These are phyloP conservation scores for Suillus decipiens DNA, from an alignment of 768 basidiomycete genomes.

Conservation along the genomic window DNA sequence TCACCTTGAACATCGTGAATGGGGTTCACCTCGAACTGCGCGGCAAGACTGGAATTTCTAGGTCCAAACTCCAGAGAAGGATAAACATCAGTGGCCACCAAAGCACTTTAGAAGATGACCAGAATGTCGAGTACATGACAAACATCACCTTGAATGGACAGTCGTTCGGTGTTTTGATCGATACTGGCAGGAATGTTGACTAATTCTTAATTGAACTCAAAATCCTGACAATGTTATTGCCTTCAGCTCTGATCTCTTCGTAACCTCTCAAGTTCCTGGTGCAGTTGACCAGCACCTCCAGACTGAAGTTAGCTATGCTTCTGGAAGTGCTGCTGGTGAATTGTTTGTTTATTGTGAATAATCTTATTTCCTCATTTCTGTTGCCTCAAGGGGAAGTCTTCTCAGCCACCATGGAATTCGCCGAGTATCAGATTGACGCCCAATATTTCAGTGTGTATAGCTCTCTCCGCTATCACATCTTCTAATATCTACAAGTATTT, in stretches of 20 bases:
- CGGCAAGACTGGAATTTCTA: conserved; percentile 15
- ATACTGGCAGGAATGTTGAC: conserved; percentile 45
- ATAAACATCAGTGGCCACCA: conserved; percentile 29
- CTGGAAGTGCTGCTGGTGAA: conserved; percentile 52
- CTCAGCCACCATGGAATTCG: conserved; percentile 32
- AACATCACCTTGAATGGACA: conserved; percentile 42
- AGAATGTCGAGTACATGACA: conserved; percentile 38
- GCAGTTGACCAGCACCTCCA: conserved; percentile 41
- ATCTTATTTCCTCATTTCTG: neutral
- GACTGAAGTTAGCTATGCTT: conserved; percentile 52
- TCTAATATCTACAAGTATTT: conserved; percentile 21
- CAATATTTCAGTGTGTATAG: conserved; percentile 30
- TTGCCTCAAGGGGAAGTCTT: conserved; percentile 28
- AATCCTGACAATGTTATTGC: conserved; percentile 36
- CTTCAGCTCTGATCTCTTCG: conserved; percentile 67
- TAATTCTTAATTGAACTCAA: conserved; percentile 23
- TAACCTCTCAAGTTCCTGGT: conserved; percentile 45
- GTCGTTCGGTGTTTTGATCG: conserved; percentile 38
- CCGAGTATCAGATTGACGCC: conserved; percentile 49
- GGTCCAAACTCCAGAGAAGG: conserved; percentile 25
- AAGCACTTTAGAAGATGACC: conserved; percentile 27
- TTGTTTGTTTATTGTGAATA: neutral
- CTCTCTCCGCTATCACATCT: neutral
- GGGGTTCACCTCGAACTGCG: conserved; percentile 20
- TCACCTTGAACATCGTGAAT: conserved; percentile 5